Evolutionary conservation across 2,329 filamentous ascomycete genomes (phyloP), one percentile per base, ranked within the genome.

Genomic region (Penicillium sp.): DNA sequence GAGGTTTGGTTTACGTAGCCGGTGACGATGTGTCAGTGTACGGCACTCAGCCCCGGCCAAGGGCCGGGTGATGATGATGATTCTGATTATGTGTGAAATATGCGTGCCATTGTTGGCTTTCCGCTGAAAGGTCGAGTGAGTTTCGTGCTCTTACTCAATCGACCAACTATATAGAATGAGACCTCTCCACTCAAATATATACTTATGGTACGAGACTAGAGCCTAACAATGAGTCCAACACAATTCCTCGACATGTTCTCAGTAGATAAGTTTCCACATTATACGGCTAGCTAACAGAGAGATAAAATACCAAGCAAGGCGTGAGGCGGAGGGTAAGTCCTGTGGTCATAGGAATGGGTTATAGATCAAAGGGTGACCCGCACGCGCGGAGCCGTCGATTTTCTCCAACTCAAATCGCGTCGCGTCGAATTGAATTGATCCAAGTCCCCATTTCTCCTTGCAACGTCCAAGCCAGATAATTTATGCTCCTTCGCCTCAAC

Each of bases 391-490:
- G 35, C 35, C 35, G 35, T 17, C 35, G 35, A 41, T 41, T 41
- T 41, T 41, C 35, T 41, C 35, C 35, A 41, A 41, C 35, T 41
- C 35, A 41, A 41, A 41, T 41, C 35, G 35, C 35, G 35, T 41
- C 35, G 35, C 35, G 35, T 41, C 35, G 11, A 41, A 41, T 41
- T 41, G 17, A 15, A 41, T 13, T 41, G 77, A 70, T 77, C 76
- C 29, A 26, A 26, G 26, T 4, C 5, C 26, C 26, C 26, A 26
- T 26, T 26, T 26, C 26, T 4, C 73, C 74, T 19, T 71, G 73
- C 35, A 74, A 48, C 26, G 31, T 51, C 17, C 35, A 3, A 5
- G 13, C 35, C 15, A 5, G 35, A 41, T 15, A 13, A 41, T 41
- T 15, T 41, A 17, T 41, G 11, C 11, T 41, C 11, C 8, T 15